phyloP scores from a whole-genome alignment of 1,139 yeast genomes.

The Kurtzmaniella quercitrusa region DNA sequence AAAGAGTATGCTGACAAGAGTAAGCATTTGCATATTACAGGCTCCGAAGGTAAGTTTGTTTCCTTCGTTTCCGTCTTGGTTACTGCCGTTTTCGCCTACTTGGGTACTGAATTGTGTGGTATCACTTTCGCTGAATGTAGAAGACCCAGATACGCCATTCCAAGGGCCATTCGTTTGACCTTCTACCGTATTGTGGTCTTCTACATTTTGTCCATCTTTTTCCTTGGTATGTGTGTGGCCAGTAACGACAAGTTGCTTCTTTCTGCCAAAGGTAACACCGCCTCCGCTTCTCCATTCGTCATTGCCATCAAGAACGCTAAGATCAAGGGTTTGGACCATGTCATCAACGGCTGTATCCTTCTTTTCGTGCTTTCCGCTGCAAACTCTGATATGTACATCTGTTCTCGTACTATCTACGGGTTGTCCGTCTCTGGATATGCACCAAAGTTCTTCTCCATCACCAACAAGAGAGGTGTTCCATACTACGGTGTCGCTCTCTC shows the following conservation, averaged over 20 bases:
- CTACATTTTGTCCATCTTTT: constrained; percentile 60
- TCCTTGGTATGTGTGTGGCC: constrained; percentile 74
- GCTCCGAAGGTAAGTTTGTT: constrained; percentile 52
- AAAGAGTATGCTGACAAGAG: constrained; percentile 35
- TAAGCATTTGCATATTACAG: constrained; percentile 22
- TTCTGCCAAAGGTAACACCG: constrained; percentile 38
- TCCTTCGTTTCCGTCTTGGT: constrained; percentile 65
- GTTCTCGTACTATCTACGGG: constrained; percentile 43
- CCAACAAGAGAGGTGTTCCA: constrained; percentile 38
- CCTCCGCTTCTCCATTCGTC: constrained; percentile 75
- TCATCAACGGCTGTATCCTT: constrained; percentile 43
- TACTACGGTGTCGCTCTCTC: constrained; percentile 33
- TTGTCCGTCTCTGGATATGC: constrained; percentile 45
- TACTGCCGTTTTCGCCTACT: constrained; percentile 69
- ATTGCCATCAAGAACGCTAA: constrained; percentile 45
- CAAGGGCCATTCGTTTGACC: constrained; percentile 72
- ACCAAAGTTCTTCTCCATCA: constrained; percentile 34
- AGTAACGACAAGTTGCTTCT: constrained; percentile 54
- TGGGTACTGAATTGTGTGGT: constrained; percentile 74
- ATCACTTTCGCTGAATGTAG: constrained; percentile 76
- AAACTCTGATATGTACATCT: constrained; percentile 46
- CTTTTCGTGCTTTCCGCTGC: constrained; percentile 45
- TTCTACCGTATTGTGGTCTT: constrained; percentile 73
- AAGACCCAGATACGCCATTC: constrained; percentile 71
- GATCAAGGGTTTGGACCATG: constrained; percentile 40